Base-by-base conservation (phyloP, 371 early-diverging fungal genomes). In the Rhizopus arrhizus region DNA sequence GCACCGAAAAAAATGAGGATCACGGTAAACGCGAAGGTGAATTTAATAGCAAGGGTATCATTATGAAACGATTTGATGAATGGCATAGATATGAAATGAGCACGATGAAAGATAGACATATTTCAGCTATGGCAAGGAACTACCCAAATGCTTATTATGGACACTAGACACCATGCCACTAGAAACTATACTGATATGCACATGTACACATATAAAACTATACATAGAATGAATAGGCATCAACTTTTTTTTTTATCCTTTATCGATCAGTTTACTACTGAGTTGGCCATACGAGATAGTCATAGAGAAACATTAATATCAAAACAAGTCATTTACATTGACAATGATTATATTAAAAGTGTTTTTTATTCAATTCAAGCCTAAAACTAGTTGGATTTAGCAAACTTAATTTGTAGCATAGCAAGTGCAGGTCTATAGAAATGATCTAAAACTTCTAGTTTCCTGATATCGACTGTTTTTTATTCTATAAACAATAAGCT, bases 21-120 rank as follows among this genome's bases (percentile, higher is more conserved):
- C 92, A 91, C 64, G 89, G 89, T 29, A 81, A 85, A 42, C 83
- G 85, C 28, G 89, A 85, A 48, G 94, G 94, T 22, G 73, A 76
- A n/a, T 93, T 93, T 71, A 92, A 92, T 56, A 78, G 86, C 10
- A 74, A 78, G 11, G 58, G 73, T 38, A 82, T 88, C 46, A 73
- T 71, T 0, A 79, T 86, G 75, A 84, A 82, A 43, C 43, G 43
- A 15, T 43, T 43, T 43, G 43, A 43, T 43, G 43, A 43, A 43
- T 43, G 43, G 43, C 11, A 43, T 15, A 43, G 43, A 43, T 13
- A 43, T 13, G 43, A 43, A 43, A n/a, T n/a, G 13, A 13, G 5
- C 13, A 43, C 5, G 8, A 43, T n/a, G 5, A 43, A 43, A 43
- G 43, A 43, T 9, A 43, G 43, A 43, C 12, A 13, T n/a, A 5